A percentile compares a stretch with the other conserved stretches of the same genome.
Conservation (phyloP, 331 rosid species). For the Dryas integrifolia region DNA sequence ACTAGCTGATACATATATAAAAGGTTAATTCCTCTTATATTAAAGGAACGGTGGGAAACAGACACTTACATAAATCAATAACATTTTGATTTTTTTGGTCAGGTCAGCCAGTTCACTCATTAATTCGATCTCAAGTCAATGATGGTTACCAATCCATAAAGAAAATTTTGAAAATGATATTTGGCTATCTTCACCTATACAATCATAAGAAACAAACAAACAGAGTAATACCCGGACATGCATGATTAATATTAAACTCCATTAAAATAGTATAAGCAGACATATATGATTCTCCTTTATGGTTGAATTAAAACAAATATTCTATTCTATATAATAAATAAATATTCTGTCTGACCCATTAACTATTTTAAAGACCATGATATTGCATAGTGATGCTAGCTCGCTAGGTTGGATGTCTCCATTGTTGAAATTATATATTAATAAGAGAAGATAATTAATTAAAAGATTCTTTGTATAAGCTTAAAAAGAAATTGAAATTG, state of each 20-base stretch:
- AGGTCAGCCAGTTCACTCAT: slow-evolving; percentile 8
- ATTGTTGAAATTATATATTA: background rate
- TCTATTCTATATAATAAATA: background rate
- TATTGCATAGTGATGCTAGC: background rate
- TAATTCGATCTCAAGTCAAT: slow-evolving; percentile 3
- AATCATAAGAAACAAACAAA: slow-evolving; percentile 3
- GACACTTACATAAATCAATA: background rate
- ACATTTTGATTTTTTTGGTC: background rate
- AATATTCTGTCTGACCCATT: background rate
- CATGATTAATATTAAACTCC: slow-evolving; percentile 4
- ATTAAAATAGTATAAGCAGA: background rate
- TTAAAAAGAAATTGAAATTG: slow-evolving; percentile 9
- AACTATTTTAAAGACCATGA: background rate
- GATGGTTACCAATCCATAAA: background rate
- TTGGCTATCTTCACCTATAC: background rate
- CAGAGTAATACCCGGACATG: background rate
- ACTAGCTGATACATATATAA: no score
- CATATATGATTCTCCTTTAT: slow-evolving; percentile 16
- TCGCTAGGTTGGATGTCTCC: background rate
- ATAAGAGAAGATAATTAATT: background rate
- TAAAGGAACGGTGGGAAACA: background rate
- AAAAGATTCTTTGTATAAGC: slow-evolving; percentile 2
- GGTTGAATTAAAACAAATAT: background rate
- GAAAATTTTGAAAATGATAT: background rate
- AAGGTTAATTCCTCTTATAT: background rate